Evolutionary conservation across 139 green algal genomes (phyloP).

Genomic region (Chlorella sorokiniana): DNA sequence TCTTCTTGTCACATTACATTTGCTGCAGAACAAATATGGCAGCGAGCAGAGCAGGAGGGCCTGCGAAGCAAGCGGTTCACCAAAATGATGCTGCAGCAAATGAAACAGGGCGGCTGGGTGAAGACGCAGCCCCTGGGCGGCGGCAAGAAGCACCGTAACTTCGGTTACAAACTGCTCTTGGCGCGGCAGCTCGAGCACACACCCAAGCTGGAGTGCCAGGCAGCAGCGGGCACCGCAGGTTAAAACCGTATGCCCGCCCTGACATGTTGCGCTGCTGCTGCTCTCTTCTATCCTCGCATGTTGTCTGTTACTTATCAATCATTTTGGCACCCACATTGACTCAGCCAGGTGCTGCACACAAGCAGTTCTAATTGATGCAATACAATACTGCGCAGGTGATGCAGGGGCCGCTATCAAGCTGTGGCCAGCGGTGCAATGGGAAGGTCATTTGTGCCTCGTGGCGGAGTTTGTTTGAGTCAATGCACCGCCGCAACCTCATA

Average conservation of each 20-base stretch:
- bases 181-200: not conserved
- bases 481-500: too few species aligned
- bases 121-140: not conserved
- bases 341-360: too few species aligned
- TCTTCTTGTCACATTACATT: not conserved
- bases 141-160: slow-evolving; percentile 2
- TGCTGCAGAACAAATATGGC: slow-evolving; percentile 37
- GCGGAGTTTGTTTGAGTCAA: too few species aligned
- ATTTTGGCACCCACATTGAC: too few species aligned
- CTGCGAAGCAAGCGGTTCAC: slow-evolving; percentile 46
- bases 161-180: not conserved
- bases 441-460: too few species aligned
- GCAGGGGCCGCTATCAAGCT: too few species aligned
- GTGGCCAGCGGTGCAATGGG: too few species aligned
- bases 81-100: slow-evolving; percentile 41
- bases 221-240: not conserved
- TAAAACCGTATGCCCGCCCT: not conserved
- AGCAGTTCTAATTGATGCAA: too few species aligned
- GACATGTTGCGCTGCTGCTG: too few species aligned
- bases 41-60: slow-evolving; percentile 23
- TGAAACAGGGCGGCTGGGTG: not conserved
- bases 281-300: too few species aligned
- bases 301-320: too few species aligned
- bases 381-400: too few species aligned
- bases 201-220: not conserved